A percentile compares a stretch with the other conserved stretches of the same genome.
Evolutionary conservation across 257 asterid species (phyloP).

Genomic region (Catharanthus roseus): DNA sequence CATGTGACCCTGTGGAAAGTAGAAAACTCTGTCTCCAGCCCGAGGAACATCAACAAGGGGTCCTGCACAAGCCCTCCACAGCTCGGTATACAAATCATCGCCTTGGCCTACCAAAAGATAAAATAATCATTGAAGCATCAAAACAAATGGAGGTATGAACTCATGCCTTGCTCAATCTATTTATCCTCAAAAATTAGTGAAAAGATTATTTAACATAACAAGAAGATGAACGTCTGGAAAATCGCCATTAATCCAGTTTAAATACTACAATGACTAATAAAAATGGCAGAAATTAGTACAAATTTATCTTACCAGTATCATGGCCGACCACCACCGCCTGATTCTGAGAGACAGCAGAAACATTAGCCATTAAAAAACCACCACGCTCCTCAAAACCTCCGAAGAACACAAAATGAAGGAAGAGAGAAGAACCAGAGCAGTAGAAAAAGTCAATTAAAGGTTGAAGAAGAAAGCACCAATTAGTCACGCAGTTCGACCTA

Average conservation of each 20-base stretch:
- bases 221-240: not conserved
- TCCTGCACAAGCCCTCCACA: conserved; percentile 93
- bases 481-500: conserved; percentile 37
- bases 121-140: conserved; percentile 13
- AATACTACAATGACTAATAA: conserved; percentile 6
- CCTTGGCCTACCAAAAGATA: conserved; percentile 29
- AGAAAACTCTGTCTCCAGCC: conserved; percentile 54
- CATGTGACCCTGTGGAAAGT: conserved; percentile 88
- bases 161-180: not conserved
- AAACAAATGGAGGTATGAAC: not conserved
- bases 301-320: conserved; percentile 36
- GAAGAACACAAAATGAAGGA: not conserved
- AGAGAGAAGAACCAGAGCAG: not conserved
- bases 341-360: conserved; percentile 24
- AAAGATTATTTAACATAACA: not conserved
- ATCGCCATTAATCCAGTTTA: not conserved
- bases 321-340: not conserved
- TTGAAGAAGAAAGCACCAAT: conserved; percentile 23
- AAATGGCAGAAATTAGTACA: conserved; percentile 12
- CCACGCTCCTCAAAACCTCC: conserved; percentile 11
- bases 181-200: no score
- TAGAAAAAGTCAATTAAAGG: conserved; percentile 14
- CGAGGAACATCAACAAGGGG: conserved; percentile 73
- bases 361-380: conserved; percentile 40
- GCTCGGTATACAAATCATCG: conserved; percentile 45